phyloP scores from a whole-genome alignment of 257 asterid species.

The Gynochthodes officinalis region DNA sequence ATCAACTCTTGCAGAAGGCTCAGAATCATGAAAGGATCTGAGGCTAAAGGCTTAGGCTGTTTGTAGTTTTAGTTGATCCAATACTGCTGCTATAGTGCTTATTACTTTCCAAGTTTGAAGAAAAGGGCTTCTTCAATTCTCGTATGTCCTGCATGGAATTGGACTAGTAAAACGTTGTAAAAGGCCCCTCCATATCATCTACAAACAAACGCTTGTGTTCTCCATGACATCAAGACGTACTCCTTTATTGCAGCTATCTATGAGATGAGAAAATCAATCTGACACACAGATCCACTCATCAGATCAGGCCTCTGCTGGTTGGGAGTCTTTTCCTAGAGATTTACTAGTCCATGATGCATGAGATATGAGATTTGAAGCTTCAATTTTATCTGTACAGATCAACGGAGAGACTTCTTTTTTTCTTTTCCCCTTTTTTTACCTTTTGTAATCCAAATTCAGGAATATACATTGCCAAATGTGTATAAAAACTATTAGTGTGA shows the following conservation, averaged over 20 bases:
- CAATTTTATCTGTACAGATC: conserved; percentile 24
- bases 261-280: neutral
- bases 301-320: neutral
- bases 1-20: conserved; percentile 68
- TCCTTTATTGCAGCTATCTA: neutral
- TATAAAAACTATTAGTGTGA: neutral
- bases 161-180: neutral
- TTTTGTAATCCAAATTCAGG: neutral
- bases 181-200: neutral
- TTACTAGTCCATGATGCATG: neutral
- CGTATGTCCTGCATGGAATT: neutral
- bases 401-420: neutral
- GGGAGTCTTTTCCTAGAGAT: neutral
- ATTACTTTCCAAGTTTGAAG: neutral
- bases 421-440: neutral
- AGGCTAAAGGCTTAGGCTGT: conserved; percentile 66
- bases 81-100: too few relatives aligned
- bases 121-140: neutral
- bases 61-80: too few relatives aligned
- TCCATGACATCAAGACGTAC: neutral
- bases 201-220: conserved; percentile 7
- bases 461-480: conserved; percentile 10
- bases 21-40: conserved; percentile 74
- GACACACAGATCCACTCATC: neutral
- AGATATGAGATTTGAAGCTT: conserved; percentile 10